Base-by-base conservation (phyloP, 495 filamentous ascomycete species). In the Peziza echinospora region DNA sequence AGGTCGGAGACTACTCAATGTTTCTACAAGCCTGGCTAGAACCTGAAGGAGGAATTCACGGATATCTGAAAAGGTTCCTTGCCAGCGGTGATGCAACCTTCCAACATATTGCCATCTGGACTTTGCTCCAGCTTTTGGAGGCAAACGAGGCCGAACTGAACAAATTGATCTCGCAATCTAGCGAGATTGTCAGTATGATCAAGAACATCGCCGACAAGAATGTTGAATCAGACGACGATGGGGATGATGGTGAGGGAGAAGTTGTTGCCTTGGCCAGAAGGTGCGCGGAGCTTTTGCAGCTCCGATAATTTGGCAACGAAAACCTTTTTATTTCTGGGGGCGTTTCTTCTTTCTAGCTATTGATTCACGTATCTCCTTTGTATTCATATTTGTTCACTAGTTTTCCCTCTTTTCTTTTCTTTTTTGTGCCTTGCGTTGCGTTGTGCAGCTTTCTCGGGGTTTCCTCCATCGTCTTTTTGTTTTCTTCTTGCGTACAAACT, bases 81-180 rank as follows among this genome's bases (percentile, higher is more conserved):
- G 82, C 77, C 19, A 93, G 84, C 56, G 85, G 84, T 34, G 89
- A 97, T 59, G 78, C 91, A 10, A 97, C 89, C 1, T 97, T 97
- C 68, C 89, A 97, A 60, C 89, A 97, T 61, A 97, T 97, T 54
- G 87, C 89, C 26, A 94, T 94, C 52, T 97, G 89, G 89, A 97
- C 89, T 0, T 66, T 97, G 40, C 75, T 96, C 8, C 89, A 97
- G 58, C 73, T 97, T 2, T 73, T 96, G 16, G 89, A 97, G 62
- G 93, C 89, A 0, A 85, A 89, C 57, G 86, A 97, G 54, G 71
- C 77, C 60, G 78, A 76, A 46, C 69, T 97, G 26, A 79, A 93
- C 41, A 72, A 73, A 21, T 75, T 83, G 21, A 94, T 97, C 47
- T 74, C 80, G 44, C 77, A 86, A 53, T 83, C 84, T 5, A 78